Base-by-base conservation (phyloP, 2,329 filamentous ascomycete species). In the Penicillium sp. region DNA sequence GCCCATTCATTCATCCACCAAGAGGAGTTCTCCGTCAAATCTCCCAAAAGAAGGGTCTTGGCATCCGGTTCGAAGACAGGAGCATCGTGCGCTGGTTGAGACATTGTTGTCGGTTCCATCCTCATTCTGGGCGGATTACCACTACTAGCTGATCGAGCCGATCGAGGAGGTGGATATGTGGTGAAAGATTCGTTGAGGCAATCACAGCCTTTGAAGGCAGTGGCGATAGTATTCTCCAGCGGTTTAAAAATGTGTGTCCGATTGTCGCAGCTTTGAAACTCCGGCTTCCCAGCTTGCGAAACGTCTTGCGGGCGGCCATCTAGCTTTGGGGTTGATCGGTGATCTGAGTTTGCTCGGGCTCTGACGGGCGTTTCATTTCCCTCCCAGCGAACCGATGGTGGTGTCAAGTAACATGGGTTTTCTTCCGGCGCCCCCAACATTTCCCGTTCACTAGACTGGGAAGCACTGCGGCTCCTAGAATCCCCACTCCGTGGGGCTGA, bases 111-210 rank as follows among this genome's bases (percentile, higher is more conserved):
- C 63, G 60, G 59, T 32, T 70, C 61, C 43, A 60, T 53, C 52
- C 62, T 67, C 50, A 72, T 72, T 55, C 68, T 67, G 24, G 69
- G 64, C 16, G 74, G 72, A 43, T 74, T 71, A 49, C 74, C 76
- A 60, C 80, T 79, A 62, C 78, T 82, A 10, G 72, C 70, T 37
- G 76, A 71, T 43, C 77, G 72, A 42, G 70, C 62, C 6, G 68
- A 64, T 31, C 42, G 48, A 35, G 49, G 48, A 18, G 76, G 76
- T 44, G 81, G 80, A 44, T 77, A 74, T 1, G 82, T 82, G 37
- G 81, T 77, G 68, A 96, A 96, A 0, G 91, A 92, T 14, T 78
- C 79, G 69, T 94, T 95, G n/a, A 96, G 74, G 60, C 83, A 86
- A 50, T 88, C 81, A 62, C 86, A 86, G 0, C 86, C 86, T 53